These are phyloP conservation scores for Hymenoscyphus occultus DNA, from an alignment of 2,329 filamentous ascomycete genomes.

Conservation along the genomic window DNA sequence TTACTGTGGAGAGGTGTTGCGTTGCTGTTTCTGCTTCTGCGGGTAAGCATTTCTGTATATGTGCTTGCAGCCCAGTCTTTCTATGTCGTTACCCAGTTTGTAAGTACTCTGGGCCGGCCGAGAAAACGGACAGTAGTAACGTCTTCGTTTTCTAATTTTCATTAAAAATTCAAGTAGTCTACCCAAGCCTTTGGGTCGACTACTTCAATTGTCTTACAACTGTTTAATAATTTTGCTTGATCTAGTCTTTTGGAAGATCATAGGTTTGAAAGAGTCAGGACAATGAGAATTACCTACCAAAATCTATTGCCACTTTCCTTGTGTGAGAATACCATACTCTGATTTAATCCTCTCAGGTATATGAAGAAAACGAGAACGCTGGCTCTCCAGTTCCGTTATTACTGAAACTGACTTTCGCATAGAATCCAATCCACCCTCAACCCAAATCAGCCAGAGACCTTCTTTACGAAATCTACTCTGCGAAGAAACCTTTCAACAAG, in stretches of 20 bases:
- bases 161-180: no score
- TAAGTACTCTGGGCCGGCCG: no score
- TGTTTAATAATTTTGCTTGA: no score
- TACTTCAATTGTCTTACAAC: no score
- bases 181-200: no score
- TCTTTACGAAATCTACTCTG: not conserved
- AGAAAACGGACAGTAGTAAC: no score
- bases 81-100: not conserved
- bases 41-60: not conserved
- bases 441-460: slow-evolving; percentile 14
- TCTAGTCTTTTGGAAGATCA: no score
- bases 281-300: no score
- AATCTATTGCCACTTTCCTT: not conserved
- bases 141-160: no score
- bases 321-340: not conserved
- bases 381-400: not conserved
- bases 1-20: slow-evolving; percentile 8
- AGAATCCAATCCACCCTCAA: slow-evolving; percentile 11
- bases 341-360: not conserved
- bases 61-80: not conserved
- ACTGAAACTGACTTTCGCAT: not conserved
- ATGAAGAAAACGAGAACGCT: not conserved
- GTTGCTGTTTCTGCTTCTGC: slow-evolving; percentile 13
- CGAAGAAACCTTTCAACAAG: slow-evolving; percentile 7
- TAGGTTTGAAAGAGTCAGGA: no score